Evolutionary conservation across 208 protist genomes (phyloP), one percentile per base, ranked within the genome.

Genomic region (Trypanosoma caninum): DNA sequence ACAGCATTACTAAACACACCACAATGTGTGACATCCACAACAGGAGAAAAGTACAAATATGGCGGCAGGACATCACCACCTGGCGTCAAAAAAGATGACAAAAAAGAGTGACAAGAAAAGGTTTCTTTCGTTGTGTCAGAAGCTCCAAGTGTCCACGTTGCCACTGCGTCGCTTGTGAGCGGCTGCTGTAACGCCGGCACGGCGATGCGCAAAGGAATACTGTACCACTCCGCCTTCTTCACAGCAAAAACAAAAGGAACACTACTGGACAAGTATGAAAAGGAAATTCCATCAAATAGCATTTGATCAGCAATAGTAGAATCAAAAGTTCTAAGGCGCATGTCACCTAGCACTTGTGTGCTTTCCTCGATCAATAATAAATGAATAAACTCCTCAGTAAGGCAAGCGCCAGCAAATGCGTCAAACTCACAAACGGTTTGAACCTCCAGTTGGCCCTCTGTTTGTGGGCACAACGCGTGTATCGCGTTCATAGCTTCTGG

Each of bases 11-110:
- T 23, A 41, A 72, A 65, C 18, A 64, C 40, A 23, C 53, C 25
- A 44, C 53, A 61, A 44, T 73, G 67, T 51, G 67, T 59, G 6
- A 73, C 47, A 61, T 73, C 67, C 9, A 67, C 28, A 37, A 48
- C 59, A 20, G 58, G 58, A 18, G 60, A 46, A 44, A 58, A 73
- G 30, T 54, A 73, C 8, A 73, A 22, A 25, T 58, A 61, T 0
- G 51, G 40, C 20, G 34, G 20, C 5, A 30, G 18, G 11, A 7
- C 6, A 11, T 37, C 56, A 27, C 9, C 20, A 25, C 11, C 13
- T 27, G 52, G 41, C 7, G 23, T 13, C 0, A 11, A 23, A 33
- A 28, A 20, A 10, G 16, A 54, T 16, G 33, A 22, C 11, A 2
- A 18, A 2, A 31, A 40, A 7, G 60, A 18, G n/a, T n/a, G n/a